These are phyloP conservation scores for Ceratobasidium sp. DNA, from an alignment of 1,284 basidiomycete species.

Conservation along the genomic window DNA sequence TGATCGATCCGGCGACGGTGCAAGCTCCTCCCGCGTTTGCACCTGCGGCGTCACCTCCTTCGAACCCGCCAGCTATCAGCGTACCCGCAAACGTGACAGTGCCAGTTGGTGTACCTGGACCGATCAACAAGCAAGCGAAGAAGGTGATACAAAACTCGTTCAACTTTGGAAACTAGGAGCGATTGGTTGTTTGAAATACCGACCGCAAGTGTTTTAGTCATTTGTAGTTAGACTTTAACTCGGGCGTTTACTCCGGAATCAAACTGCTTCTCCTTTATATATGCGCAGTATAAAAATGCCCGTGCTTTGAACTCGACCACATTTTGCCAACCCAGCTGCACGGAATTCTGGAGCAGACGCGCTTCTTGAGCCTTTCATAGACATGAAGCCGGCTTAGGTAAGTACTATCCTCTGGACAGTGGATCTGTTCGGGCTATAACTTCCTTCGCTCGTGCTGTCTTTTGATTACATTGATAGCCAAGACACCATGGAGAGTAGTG, in stretches of 20 bases:
- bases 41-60: conserved; percentile 11
- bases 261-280: background rate
- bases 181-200: background rate
- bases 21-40: conserved; percentile 30
- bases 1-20: conserved; percentile 19
- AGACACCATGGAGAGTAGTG: background rate
- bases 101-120: background rate
- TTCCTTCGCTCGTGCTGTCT: too few species aligned
- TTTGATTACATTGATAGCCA: too few species aligned
- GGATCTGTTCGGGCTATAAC: too few species aligned
- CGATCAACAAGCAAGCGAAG: conserved; percentile 23
- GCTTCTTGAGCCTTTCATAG: background rate
- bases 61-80: conserved; percentile 16
- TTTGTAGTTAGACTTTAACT: background rate
- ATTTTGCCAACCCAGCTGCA: too few species aligned
- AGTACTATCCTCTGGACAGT: too few species aligned
- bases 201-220: background rate
- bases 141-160: conserved; percentile 34
- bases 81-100: conserved; percentile 28
- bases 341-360: background rate
- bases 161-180: conserved; percentile 16
- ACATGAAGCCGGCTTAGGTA: too few species aligned
- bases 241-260: background rate
- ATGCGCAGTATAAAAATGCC: too few species aligned
- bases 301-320: conserved; percentile 2